Conservation (phyloP, 164 flowering plant genomes). For the Santalum album region DNA sequence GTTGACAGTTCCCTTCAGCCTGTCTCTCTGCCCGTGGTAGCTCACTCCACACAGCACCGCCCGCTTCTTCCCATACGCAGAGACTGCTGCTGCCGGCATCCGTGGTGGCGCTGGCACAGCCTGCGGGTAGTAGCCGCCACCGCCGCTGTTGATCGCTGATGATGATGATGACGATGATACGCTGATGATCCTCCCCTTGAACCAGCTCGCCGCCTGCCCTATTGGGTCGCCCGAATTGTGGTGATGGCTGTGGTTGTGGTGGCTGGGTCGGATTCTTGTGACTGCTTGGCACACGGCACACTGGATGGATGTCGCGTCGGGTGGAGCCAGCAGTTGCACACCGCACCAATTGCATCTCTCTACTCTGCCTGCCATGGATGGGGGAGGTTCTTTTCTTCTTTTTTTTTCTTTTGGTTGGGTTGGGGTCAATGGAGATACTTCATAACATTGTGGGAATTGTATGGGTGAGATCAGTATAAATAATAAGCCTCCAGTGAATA, state of each 20-base stretch:
- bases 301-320: constrained; percentile 13
- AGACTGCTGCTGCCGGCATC: constrained; percentile 1
- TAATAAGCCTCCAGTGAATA: too few relatives aligned
- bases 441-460: too few relatives aligned
- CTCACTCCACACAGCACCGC: constrained; percentile 53
- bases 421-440: too few relatives aligned
- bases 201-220: background rate
- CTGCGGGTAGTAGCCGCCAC: background rate
- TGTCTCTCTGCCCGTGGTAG: constrained; percentile 24
- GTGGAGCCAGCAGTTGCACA: constrained; percentile 10
- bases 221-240: constrained; percentile 1
- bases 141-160: background rate
- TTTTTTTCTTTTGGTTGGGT: too few relatives aligned
- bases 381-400: too few relatives aligned
- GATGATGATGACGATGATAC: background rate
- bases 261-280: background rate
- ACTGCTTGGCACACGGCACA: constrained; percentile 18
- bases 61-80: constrained; percentile 30
- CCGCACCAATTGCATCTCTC: constrained; percentile 24
- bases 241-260: background rate
- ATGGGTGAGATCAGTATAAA: too few relatives aligned
- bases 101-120: constrained; percentile 3
- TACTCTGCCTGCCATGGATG: constrained; percentile 19
- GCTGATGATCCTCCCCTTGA: background rate
- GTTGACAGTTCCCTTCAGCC: constrained; percentile 40